Evolutionary conservation across 2,329 filamentous ascomycete species (phyloP), one percentile per base, ranked within the genome.

Genomic region (Neophaeococcomyces aloes): DNA sequence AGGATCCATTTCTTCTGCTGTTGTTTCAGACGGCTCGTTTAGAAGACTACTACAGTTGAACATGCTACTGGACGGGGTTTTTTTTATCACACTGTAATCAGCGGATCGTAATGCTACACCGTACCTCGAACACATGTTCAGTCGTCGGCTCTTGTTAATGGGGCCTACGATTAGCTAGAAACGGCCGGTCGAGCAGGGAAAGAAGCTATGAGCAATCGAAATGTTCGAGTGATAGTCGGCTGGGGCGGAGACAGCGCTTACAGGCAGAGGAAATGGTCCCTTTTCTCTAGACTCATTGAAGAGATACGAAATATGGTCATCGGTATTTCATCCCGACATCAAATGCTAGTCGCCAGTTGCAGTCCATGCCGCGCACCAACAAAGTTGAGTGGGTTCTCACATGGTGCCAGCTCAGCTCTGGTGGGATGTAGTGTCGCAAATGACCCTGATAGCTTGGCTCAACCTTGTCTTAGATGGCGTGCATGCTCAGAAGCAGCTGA

Each of bases 291-390:
- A 11, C 14, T 13, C 4, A 38, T 17, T 6, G 18, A n/a, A 13
- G 18, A 19, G 35, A 38, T 27, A 25, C 35, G 18, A n/a, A 19
- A 17, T 38, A 27, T 13, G 35, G n/a, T 25, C 35, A 38, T 38
- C 35, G 21, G 35, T 23, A 19, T 10, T 38, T 19, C 35, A 38
- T 4, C 15, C 35, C 35, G 21, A 38, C 19, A n/a, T 38, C 35
- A 38, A 19, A n/a, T n/a, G n/a, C n/a, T n/a, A n/a, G n/a, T n/a
- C n/a, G n/a, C n/a, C n/a, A n/a, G n/a, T 23, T 17, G 10, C 25
- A n/a, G 25, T 14, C 35, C 35, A 27, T 38, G 25, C 21, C 35
- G 35, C 18, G 14, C 11, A 23, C 35, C 7, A 25, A 10, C 10
- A 27, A 27, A 27, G 23, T 10, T 27, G 23, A 11, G 35, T 38